Evolutionary conservation across 305 asterid species (phyloP).

Genomic region (Fraxinus xanthoxyloides): DNA sequence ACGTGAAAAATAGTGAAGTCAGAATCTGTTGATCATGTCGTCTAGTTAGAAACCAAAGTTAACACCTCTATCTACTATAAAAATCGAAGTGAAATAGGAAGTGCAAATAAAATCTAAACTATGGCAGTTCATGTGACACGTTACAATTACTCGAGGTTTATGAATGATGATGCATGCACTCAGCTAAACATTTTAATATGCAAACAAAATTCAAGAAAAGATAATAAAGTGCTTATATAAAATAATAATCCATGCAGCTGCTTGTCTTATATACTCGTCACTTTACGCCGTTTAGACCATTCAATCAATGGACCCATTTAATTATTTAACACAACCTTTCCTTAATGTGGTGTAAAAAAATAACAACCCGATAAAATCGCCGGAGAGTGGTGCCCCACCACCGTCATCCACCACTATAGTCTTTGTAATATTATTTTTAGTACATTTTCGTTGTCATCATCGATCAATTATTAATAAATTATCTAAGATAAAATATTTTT

Average conservation of each 20-base stretch:
- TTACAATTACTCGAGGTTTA: not conserved
- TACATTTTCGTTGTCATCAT: not conserved
- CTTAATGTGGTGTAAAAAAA: not conserved
- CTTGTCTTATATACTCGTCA: not conserved
- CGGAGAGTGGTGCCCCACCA: not conserved
- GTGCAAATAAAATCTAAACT: not conserved
- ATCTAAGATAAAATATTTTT: too few relatives aligned
- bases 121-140: not conserved
- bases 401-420: not conserved
- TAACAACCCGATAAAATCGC: not conserved
- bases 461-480: not conserved
- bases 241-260: slow-evolving; percentile 5
- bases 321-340: not conserved
- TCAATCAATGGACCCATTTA: not conserved
- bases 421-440: not conserved
- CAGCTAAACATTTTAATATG: not conserved
- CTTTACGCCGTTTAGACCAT: not conserved
- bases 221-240: not conserved
- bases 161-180: not conserved
- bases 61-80: not conserved
- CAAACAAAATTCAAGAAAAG: not conserved
- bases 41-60: too few relatives aligned
- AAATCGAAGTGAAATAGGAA: not conserved
- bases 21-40: too few relatives aligned
- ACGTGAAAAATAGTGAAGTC: too few relatives aligned